Percentiles rank a stretch among this genome's conserved stretches.
phyloP scores from a whole-genome alignment of 192 early-diverging fungal species.

The Geranomyces michiganensis region DNA sequence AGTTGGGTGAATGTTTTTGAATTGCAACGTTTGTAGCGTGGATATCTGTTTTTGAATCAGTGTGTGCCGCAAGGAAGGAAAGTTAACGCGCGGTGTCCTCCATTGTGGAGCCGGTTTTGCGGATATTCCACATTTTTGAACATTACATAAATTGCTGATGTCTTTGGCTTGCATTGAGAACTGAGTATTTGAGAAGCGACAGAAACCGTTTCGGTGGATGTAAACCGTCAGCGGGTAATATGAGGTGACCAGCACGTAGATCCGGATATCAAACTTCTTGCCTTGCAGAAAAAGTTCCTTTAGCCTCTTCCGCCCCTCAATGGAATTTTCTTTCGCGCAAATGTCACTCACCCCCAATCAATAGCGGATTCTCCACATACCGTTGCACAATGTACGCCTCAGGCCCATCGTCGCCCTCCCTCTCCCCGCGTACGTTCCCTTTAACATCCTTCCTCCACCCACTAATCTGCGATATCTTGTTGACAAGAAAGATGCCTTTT shows the following conservation, averaged over 20 bases:
- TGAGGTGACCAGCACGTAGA: conserved; percentile 63
- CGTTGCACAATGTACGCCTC: conserved; percentile 69
- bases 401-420: conserved; percentile 43
- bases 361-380: conserved; percentile 65
- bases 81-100: background rate
- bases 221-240: conserved; percentile 63
- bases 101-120: background rate
- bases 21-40: conserved; percentile 70
- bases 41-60: conserved; percentile 43
- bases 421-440: conserved; percentile 22
- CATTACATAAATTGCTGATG: conserved; percentile 64
- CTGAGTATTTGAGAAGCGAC: conserved; percentile 63
- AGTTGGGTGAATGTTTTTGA: conserved; percentile 64
- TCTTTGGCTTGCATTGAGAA: conserved; percentile 69
- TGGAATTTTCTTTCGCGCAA: too few relatives aligned
- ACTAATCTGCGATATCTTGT: conserved; percentile 61
- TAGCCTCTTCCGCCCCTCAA: background rate
- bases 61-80: background rate
- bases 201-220: conserved; percentile 68
- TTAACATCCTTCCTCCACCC: conserved; percentile 61
- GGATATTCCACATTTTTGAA: background rate
- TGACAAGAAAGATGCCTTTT: conserved; percentile 71
- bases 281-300: conserved; percentile 33
- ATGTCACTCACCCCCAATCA: conserved; percentile 64
- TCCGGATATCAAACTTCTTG: conserved; percentile 68